Evolutionary conservation across 2,329 filamentous ascomycete genomes (phyloP).

Genomic region (Sporothrix mexicana): DNA sequence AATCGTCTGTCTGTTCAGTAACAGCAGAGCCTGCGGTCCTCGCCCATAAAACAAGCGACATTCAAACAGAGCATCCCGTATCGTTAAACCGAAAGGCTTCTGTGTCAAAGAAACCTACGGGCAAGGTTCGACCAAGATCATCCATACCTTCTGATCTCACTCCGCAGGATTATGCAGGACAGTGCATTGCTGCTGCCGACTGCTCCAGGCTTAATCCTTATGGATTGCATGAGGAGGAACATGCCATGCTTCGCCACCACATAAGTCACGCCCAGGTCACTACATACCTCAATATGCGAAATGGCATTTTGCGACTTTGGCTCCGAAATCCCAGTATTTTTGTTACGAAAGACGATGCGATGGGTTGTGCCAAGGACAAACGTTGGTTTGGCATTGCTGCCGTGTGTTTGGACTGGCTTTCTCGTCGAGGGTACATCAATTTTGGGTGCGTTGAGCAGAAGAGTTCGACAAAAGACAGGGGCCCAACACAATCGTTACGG

Average conservation of each 20-base stretch:
- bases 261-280: conserved; percentile 90
- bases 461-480: conserved; percentile 45
- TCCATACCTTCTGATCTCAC: conserved; percentile 81
- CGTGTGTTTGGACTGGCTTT: conserved; percentile 90
- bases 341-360: conserved; percentile 82
- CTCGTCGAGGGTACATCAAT: conserved; percentile 92
- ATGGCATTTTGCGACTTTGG: conserved; percentile 92
- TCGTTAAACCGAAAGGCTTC: not conserved
- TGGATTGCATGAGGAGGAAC: conserved; percentile 83
- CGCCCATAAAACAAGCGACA: too few species aligned
- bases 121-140: conserved; percentile 73
- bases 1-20: not conserved
- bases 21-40: not conserved
- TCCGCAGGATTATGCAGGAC: conserved; percentile 80
- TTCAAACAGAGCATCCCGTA: too few species aligned
- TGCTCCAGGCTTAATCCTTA: conserved; percentile 90
- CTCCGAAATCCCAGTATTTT: conserved; percentile 81
- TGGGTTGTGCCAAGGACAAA: conserved; percentile 85
- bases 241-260: conserved; percentile 77
- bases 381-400: conserved; percentile 89
- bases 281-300: conserved; percentile 93
- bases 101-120: not conserved
- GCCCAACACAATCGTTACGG: not conserved
- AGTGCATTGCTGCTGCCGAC: conserved; percentile 89
- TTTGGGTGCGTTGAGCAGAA: conserved; percentile 78